These are phyloP conservation scores for Ceratobasidium sp. DNA, from an alignment of 1,284 basidiomycete genomes.

Conservation along the genomic window DNA sequence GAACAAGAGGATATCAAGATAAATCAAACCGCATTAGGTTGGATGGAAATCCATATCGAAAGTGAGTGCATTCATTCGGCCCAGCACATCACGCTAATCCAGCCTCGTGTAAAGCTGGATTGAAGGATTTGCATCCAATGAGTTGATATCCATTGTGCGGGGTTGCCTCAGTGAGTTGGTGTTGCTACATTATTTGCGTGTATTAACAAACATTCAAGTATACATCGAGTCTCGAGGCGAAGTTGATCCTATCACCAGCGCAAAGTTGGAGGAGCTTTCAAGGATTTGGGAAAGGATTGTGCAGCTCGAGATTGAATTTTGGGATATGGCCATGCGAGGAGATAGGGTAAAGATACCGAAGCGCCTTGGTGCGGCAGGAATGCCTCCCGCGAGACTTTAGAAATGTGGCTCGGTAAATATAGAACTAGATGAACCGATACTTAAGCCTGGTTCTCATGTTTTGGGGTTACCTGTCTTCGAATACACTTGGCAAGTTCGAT, in stretches of 20 bases:
- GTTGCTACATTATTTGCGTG: constrained; percentile 5
- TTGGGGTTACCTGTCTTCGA: too few species aligned
- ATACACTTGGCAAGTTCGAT: too few species aligned
- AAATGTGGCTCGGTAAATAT: too few species aligned
- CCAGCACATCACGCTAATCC: constrained; percentile 74
- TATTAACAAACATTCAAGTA: too few species aligned
- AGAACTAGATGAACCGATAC: too few species aligned
- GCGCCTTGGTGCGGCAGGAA: neutral
- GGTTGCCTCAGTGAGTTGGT: neutral
- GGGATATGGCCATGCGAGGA: constrained; percentile 78
- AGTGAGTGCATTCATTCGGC: constrained; percentile 65
- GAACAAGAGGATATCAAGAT: too few species aligned
- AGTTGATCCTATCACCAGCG: constrained; percentile 70
- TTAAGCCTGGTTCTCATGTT: too few species aligned
- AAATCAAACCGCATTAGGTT: constrained; percentile 50
- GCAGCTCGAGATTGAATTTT: constrained; percentile 84
- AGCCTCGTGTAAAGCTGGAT: constrained; percentile 75
- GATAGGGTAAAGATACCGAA: neutral
- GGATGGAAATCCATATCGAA: constrained; percentile 74
- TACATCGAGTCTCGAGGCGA: constrained; percentile 71
- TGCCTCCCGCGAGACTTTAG: neutral
- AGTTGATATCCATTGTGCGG: constrained; percentile 15
- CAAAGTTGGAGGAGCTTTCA: constrained; percentile 72
- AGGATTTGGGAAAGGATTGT: constrained; percentile 82
- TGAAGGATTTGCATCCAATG: constrained; percentile 58